Conservation (phyloP, 106 monocot species). For the Dendrobium nobile region DNA sequence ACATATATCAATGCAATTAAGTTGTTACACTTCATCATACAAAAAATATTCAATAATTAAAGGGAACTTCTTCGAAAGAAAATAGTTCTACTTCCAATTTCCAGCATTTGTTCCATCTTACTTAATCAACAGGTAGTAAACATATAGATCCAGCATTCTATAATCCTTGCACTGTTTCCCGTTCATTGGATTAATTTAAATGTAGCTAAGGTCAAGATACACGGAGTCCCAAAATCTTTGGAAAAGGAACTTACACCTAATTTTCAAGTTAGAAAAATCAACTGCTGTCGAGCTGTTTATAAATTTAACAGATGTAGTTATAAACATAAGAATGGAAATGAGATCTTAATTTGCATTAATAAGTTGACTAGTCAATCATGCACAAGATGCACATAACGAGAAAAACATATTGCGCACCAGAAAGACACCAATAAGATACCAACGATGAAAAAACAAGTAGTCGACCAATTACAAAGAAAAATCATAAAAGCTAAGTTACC, state of each 20-base stretch:
- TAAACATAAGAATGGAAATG: neutral
- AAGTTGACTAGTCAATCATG: neutral
- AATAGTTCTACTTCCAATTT: too few relatives aligned
- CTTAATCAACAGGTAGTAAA: neutral
- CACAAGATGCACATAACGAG: neutral
- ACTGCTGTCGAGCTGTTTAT: neutral
- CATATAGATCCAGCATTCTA: neutral
- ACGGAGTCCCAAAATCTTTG: neutral
- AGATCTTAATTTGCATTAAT: neutral
- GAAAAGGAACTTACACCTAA: neutral
- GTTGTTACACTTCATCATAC: too few relatives aligned
- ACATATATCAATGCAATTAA: too few relatives aligned
- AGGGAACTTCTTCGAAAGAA: too few relatives aligned
- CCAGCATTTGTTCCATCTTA: neutral
- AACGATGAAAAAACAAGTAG: neutral
- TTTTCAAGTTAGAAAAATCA: neutral
- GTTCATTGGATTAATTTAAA: neutral
- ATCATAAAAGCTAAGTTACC: conserved; percentile 17
- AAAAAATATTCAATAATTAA: too few relatives aligned
- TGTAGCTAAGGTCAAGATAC: neutral
- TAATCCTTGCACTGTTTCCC: neutral
- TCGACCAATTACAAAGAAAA: neutral
- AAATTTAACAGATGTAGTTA: neutral
- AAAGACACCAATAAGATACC: neutral
- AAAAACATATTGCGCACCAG: neutral